phyloP scores from a whole-genome alignment of 129 eudicot genomes.

The Smallanthus sonchifolius region DNA sequence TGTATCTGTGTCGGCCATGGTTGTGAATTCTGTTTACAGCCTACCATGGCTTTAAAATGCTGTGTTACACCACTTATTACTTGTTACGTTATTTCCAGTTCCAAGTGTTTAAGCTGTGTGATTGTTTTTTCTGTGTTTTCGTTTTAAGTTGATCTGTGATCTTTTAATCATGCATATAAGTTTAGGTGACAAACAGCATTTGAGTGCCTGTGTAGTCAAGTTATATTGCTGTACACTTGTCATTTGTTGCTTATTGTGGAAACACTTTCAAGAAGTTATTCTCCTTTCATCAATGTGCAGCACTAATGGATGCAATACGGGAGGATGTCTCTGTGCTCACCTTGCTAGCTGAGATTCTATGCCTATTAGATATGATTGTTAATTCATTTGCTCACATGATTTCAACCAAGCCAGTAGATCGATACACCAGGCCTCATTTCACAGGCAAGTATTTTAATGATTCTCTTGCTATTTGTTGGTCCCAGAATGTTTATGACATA shows the following conservation, averaged over 20 bases:
- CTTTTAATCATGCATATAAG: neutral
- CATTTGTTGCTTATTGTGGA: constrained; percentile 11
- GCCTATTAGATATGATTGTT: constrained; percentile 95
- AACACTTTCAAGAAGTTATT: neutral
- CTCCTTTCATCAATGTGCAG: constrained; percentile 39
- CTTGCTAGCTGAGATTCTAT: constrained; percentile 87
- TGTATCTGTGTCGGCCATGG: neutral
- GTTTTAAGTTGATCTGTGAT: constrained; percentile 2
- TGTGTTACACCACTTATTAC: neutral
- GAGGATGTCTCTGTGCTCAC: constrained; percentile 91
- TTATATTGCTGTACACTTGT: constrained; percentile 7
- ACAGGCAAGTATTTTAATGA: constrained; percentile 46
- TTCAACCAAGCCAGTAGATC: constrained; percentile 92
- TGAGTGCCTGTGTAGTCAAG: constrained; percentile 17
- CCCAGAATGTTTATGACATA: neutral
- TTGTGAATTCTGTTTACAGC: constrained; percentile 10
- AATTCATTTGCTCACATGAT: constrained; percentile 95
- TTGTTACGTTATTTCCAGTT: constrained; percentile 1
- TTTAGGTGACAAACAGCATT: neutral
- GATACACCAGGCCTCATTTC: constrained; percentile 82
- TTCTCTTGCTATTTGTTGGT: constrained; percentile 6
- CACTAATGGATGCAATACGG: constrained; percentile 80
- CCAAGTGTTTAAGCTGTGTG: neutral
- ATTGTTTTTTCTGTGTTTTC: neutral
- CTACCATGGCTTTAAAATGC: neutral